Evolutionary conservation across 768 basidiomycete genomes (phyloP).

Genomic region (Lentinula edodes): DNA sequence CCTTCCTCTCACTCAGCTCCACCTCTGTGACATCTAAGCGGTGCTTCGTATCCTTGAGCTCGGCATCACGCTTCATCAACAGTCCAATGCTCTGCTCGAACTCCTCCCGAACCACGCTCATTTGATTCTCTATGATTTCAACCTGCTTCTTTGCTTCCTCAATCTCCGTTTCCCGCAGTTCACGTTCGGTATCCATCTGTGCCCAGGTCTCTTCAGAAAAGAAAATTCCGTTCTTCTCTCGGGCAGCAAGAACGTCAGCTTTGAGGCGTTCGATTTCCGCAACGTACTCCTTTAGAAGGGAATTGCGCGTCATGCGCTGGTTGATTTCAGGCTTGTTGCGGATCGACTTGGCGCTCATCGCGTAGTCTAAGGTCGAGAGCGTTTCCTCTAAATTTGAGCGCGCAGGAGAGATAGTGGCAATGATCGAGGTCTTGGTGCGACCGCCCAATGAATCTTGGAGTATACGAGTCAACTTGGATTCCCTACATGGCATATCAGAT

Average conservation of each 20-base stretch:
- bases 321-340: slow-evolving; percentile 94
- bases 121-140: slow-evolving; percentile 77
- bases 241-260: slow-evolving; percentile 81
- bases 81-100: slow-evolving; percentile 85
- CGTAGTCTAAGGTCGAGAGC: slow-evolving; percentile 94
- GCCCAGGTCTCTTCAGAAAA: slow-evolving; percentile 90
- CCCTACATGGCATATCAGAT: slow-evolving; percentile 41
- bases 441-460: slow-evolving; percentile 99
- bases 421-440: slow-evolving; percentile 94
- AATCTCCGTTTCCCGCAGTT: slow-evolving; percentile 68
- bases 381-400: slow-evolving; percentile 96
- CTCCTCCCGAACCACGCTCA: slow-evolving; percentile 77
- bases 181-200: slow-evolving; percentile 73
- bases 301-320: slow-evolving; percentile 88
- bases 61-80: slow-evolving; percentile 69
- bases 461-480: slow-evolving; percentile 95
- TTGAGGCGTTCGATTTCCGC: slow-evolving; percentile 92
- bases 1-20: slow-evolving; percentile 47
- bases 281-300: slow-evolving; percentile 89
- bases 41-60: slow-evolving; percentile 59
- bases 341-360: slow-evolving; percentile 91
- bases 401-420: slow-evolving; percentile 93
- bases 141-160: slow-evolving; percentile 81
- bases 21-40: slow-evolving; percentile 47
- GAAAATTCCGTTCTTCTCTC: slow-evolving; percentile 95